Percentiles rank a stretch among this genome's conserved stretches.
Evolutionary conservation across 2,329 filamentous ascomycete species (phyloP).

Genomic region (Trichoderma brevicompactum): DNA sequence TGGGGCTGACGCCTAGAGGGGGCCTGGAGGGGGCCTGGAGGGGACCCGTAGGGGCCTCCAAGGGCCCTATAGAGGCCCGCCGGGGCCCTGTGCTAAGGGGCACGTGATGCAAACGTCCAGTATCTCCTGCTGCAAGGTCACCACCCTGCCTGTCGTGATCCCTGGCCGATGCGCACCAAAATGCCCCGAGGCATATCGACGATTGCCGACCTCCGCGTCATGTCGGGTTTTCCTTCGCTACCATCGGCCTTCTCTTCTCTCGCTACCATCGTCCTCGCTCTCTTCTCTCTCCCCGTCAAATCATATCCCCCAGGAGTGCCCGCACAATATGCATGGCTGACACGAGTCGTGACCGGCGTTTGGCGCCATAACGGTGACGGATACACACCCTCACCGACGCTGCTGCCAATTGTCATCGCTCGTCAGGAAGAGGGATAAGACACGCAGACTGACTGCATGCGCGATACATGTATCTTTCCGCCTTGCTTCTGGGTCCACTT

Average conservation of each 20-base stretch:
- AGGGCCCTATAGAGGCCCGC: background rate
- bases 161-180: slow-evolving; percentile 21
- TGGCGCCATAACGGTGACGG: slow-evolving; percentile 9
- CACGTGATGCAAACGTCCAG: slow-evolving; percentile 28
- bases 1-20: background rate
- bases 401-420: slow-evolving; percentile 17
- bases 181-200: slow-evolving; percentile 20
- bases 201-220: slow-evolving; percentile 22
- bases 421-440: slow-evolving; percentile 14
- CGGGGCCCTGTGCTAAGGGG: background rate
- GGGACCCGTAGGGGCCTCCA: background rate
- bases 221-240: slow-evolving; percentile 4
- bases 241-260: background rate
- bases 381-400: slow-evolving; percentile 9
- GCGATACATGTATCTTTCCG: background rate
- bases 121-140: slow-evolving; percentile 27
- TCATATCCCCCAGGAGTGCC: slow-evolving; percentile 3
- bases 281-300: background rate
- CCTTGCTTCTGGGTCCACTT: slow-evolving; percentile 1
- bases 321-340: slow-evolving; percentile 27
- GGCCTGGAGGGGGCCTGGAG: background rate
- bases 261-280: too few species aligned
- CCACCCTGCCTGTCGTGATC: slow-evolving; percentile 25
- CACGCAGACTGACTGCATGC: slow-evolving; percentile 4
- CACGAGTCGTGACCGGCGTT: slow-evolving; percentile 16